These are phyloP conservation scores for Trichoderma gracile DNA, from an alignment of 2,329 filamentous ascomycete genomes.

Conservation along the genomic window DNA sequence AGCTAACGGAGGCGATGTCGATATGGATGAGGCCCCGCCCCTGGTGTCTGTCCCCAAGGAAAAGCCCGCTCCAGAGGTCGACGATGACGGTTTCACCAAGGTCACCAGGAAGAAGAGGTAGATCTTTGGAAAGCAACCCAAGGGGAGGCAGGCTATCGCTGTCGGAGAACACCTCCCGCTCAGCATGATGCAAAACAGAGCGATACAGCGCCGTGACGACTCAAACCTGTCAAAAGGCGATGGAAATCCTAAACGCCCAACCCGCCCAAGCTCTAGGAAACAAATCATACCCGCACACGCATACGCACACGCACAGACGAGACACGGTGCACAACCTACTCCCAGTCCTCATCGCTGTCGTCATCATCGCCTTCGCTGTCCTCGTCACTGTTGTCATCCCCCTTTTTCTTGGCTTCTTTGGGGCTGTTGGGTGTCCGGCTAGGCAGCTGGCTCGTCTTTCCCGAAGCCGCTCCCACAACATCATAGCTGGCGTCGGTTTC, in stretches of 20 bases:
- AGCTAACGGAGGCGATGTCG: conserved; percentile 58
- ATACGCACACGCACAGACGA: not conserved
- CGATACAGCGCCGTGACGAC: conserved; percentile 24
- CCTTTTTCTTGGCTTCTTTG: conserved; percentile 55
- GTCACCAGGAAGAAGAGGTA: conserved; percentile 69
- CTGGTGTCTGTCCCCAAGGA: conserved; percentile 60
- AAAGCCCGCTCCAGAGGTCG: conserved; percentile 68
- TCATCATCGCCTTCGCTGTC: conserved; percentile 47
- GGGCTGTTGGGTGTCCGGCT: conserved; percentile 80
- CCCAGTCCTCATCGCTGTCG: conserved; percentile 68
- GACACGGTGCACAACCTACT: conserved; percentile 47
- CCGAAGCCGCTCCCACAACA: conserved; percentile 77
- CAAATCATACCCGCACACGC: conserved; percentile 16
- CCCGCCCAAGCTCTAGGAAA: conserved; percentile 31
- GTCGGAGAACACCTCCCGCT: not conserved
- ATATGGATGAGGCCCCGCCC: conserved; percentile 70
- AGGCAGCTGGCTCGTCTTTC: conserved; percentile 75
- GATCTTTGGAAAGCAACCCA: conserved; percentile 32
- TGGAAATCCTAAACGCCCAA: conserved; percentile 39
- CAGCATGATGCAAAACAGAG: conserved; percentile 25
- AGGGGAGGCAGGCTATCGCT: not conserved
- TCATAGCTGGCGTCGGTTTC: conserved; percentile 97
- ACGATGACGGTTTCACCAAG: conserved; percentile 80
- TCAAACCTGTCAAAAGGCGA: conserved; percentile 25
- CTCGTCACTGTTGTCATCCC: conserved; percentile 44